phyloP scores from a whole-genome alignment of 441 rosid genomes.

The Kokia cookei region DNA sequence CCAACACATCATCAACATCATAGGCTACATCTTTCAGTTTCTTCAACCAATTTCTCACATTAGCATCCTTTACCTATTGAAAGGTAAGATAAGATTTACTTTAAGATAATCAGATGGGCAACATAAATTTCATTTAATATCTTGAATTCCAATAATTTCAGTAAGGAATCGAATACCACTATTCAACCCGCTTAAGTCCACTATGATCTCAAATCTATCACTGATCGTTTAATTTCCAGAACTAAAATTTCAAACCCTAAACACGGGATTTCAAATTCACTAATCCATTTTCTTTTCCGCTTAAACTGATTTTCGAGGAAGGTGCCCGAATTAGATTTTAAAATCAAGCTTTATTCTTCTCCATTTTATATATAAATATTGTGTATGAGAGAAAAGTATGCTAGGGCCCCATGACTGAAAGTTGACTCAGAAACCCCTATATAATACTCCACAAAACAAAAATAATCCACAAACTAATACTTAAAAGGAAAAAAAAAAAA shows the following conservation, averaged over 20 bases:
- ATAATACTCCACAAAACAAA: background rate
- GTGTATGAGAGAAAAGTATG: background rate
- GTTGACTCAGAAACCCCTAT: background rate
- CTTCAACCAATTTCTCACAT: slow-evolving; percentile 1
- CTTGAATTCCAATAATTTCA: background rate
- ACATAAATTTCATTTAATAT: background rate
- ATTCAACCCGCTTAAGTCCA: background rate
- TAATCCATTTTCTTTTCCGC: background rate
- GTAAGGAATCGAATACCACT: background rate
- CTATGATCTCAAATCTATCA: background rate
- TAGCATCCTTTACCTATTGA: background rate
- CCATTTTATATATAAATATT: background rate
- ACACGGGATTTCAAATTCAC: background rate
- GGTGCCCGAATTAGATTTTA: background rate
- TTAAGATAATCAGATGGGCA: background rate
- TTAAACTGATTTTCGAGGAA: background rate
- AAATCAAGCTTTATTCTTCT: background rate
- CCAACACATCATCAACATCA: slow-evolving; percentile 12
- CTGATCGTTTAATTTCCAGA: background rate
- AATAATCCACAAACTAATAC: background rate
- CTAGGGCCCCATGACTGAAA: background rate
- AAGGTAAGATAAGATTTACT: background rate
- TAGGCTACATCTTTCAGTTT: slow-evolving; percentile 12
- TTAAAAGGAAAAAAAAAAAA: background rate
- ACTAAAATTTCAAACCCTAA: background rate